Evolutionary conservation across 176 grass and related monocot species (phyloP), one percentile per base, ranked within the genome.

Genomic region (Pharus latifolius): DNA sequence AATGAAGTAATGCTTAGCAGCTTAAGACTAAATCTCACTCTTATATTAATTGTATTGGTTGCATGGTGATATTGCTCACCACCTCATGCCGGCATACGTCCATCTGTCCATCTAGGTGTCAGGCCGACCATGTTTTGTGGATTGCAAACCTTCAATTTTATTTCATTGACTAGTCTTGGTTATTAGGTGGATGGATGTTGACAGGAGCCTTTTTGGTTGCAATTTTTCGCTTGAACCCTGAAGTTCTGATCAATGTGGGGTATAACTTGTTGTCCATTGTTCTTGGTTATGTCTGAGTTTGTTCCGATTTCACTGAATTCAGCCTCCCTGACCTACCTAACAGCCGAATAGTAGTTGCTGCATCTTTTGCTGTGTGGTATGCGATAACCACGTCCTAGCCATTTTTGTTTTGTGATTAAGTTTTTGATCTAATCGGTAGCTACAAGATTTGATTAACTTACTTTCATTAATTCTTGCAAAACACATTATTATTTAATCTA

Each of bases 191-290:
- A 62, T 63, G 57, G 78, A 48, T 66, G 34, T 23, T 5, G 57
- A 77, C 73, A 83, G 63, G 17, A 56, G 14, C 73, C 9, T 65
- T 80, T 86, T 86, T 70, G 83, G 70, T 58, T n/a, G 41, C 77
- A 63, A 56, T 41, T 64, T 58, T 52, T 65, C 34, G 77, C 65
- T 63, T 81, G 3, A 65, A 35, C 17, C 64, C 57, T 52, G 10
- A 76, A 58, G 57, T 58, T 17, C 62, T 34, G 35, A 81, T 86
- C 64, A 33, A n/a, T 19, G 65, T 86, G 72, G 83, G 72, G 72
- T 13, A 17, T 1, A 23, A 2, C 58, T 49, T 50, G 24, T 10
- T 76, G 71, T 64, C 72, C 57, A 65, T 76, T 81, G 71, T 76
- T 86, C 20, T 34, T 81, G 77, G 80, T 30, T 46, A 15, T 1